Base-by-base conservation (phyloP, 2,329 filamentous ascomycete genomes). In the Colletotrichum sp. region DNA sequence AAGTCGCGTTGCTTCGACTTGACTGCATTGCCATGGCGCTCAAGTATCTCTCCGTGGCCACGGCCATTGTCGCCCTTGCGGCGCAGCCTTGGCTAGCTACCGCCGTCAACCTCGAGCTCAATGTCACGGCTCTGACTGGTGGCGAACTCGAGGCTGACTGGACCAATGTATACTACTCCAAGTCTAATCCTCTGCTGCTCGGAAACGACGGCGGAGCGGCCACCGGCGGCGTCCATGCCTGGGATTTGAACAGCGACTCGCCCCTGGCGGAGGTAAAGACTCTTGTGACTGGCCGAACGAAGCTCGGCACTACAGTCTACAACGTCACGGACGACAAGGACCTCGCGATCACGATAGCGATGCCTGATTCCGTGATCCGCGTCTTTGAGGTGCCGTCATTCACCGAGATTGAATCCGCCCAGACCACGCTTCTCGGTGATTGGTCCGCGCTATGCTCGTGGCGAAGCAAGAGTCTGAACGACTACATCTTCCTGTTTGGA, bases 401-500 rank as follows among this genome's bases (percentile, higher is more conserved):
- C 6, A 76, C 80, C 61, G 80, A 83, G 70, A 70, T 83, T 21
- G 78, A 81, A 8, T 77, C 78, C 7, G 82, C 82, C 5, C 74
- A 80, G 47, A 79, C 81, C 13, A 83, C 79, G 29, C 79, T 82
- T 3, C 78, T 87, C 16, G 86, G 87, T 0, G 86, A 87, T 75
- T 88, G 86, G 84, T 87, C 86, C 16, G 83, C 86, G 1, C 76
- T 88, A 7, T 88, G 87, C 76, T 78, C 81, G 12, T 88, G 85
- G 86, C 84, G 81, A 74, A 86, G 83, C 66, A 77, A 76, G 21
- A 84, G 81, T 21, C 83, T 82, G 3, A 84, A 85, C 55, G 80
- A 84, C 38, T 88, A 87, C 70, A 65, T 87, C 6, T 88, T 83
- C 73, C 76, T 87, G 13, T 87, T 88, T 69, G 86, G 86, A 7